These are phyloP conservation scores for Moricandia arvensis DNA, from an alignment of 345 rosid species.

Conservation along the genomic window DNA sequence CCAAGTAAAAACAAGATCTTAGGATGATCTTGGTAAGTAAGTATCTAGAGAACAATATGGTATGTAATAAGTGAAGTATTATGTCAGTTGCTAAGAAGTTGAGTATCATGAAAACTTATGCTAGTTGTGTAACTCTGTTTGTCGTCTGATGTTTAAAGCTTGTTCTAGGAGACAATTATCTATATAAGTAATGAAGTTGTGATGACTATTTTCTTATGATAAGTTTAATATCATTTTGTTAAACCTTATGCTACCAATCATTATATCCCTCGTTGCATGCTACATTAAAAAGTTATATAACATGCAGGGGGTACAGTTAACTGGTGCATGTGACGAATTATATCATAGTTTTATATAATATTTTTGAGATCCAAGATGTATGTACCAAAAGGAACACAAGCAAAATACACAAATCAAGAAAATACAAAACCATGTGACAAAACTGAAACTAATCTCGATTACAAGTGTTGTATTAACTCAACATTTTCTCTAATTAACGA, in stretches of 20 bases:
- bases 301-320: background rate
- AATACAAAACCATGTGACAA: conserved; percentile 20
- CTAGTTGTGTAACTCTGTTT: background rate
- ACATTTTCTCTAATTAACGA: background rate
- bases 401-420: background rate
- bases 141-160: background rate
- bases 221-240: background rate
- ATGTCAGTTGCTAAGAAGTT: too few relatives aligned
- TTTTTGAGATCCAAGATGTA: conserved; percentile 7
- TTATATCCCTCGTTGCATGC: background rate
- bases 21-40: conserved; percentile 2
- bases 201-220: background rate
- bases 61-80: background rate
- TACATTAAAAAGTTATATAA: background rate
- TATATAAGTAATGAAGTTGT: background rate
- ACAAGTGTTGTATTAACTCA: conserved; percentile 26
- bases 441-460: conserved; percentile 24
- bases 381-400: background rate
- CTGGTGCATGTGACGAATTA: too few relatives aligned
- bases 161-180: background rate
- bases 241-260: background rate
- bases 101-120: background rate
- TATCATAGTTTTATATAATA: too few relatives aligned
- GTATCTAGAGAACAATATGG: background rate
- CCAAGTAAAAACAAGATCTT: background rate